Base-by-base conservation (phyloP, 1,139 yeast species). In the Scheffersomyces parashehatae region DNA sequence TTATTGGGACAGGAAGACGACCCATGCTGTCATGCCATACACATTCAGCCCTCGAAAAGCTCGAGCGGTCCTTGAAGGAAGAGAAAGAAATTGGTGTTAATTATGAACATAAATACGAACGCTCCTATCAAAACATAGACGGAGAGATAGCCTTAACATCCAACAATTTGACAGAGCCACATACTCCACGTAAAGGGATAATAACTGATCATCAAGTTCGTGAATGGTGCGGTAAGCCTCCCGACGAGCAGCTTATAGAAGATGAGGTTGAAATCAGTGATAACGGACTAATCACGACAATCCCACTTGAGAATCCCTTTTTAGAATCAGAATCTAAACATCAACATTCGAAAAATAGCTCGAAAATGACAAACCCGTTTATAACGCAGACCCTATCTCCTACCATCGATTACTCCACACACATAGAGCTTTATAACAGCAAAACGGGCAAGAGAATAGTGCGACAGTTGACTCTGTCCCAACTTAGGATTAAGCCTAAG, bases 401-500 rank as follows among this genome's bases (percentile, higher is more conserved):
- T 29, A 39, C 31, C 10, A 55, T 64, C 14, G 65, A 65, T 42
- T 65, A 60, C 42, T 54, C 58, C 32, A 49, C 62, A 4, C 60
- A 60, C 39, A 50, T 60, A 32, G 72, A 68, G 42, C 52, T 56
- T 37, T 38, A 60, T 26, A 62, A 65, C 48, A 60, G 59, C 40
- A 59, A 58, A 35, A 62, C 64, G 2, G 72, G 71, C 4, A 58
- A 62, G 35, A 54, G 56, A 30, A 46, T 50, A 7, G 52, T 59
- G 9, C 55, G 54, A 41, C 54, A 54, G 20, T 50, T 68, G 26
- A 47, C 56, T 14, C 50, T 52, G 13, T 39, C 40, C 1, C 63
- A 62, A 40, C 51, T 52, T 37, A 49, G 37, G 14, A 54, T 64
- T n/a, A 62, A 60, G 48, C 73, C 73, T 1, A 62, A 56, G 45